These are phyloP conservation scores for Camelina sativa DNA, from an alignment of 345 rosid species.

Conservation along the genomic window DNA sequence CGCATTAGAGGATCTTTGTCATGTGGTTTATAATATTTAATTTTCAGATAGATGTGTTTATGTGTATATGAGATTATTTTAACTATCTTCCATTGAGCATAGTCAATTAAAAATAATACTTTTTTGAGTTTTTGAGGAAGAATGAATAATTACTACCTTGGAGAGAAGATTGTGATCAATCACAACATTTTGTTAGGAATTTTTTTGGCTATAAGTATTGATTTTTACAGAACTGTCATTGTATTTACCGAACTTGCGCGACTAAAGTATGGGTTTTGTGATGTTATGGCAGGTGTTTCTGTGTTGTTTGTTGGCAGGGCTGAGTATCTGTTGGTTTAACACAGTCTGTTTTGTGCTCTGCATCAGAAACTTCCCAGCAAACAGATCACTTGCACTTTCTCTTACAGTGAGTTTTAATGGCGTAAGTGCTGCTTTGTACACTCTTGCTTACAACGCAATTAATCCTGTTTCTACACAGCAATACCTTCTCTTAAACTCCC, in stretches of 20 bases:
- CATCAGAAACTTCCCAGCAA: conserved; percentile 77
- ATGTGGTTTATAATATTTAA: conserved; percentile 19
- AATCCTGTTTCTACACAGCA: conserved; percentile 56
- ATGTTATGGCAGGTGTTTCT: conserved; percentile 67
- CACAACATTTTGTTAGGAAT: neutral
- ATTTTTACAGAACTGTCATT: neutral
- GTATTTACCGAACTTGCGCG: neutral
- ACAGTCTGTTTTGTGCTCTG: conserved; percentile 93
- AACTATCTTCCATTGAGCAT: neutral
- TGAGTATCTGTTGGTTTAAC: conserved; percentile 98
- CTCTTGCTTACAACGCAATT: conserved; percentile 78
- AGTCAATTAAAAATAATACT: neutral
- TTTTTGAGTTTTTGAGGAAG: neutral
- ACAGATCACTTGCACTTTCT: conserved; percentile 80
- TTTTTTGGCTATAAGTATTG: neutral
- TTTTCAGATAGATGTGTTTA: neutral
- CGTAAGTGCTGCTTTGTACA: conserved; percentile 87
- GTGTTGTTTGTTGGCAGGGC: conserved; percentile 84
- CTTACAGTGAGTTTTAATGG: conserved; percentile 95
- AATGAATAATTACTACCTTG: neutral
- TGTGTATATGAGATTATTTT: neutral
- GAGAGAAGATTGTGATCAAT: neutral
- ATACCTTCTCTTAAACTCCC: conserved; percentile 77
- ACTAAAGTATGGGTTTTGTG: conserved; percentile 22
- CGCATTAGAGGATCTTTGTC: conserved; percentile 19